phyloP scores from a whole-genome alignment of 1,284 basidiomycete species.

The Anthracocystis panici-leucophaei region DNA sequence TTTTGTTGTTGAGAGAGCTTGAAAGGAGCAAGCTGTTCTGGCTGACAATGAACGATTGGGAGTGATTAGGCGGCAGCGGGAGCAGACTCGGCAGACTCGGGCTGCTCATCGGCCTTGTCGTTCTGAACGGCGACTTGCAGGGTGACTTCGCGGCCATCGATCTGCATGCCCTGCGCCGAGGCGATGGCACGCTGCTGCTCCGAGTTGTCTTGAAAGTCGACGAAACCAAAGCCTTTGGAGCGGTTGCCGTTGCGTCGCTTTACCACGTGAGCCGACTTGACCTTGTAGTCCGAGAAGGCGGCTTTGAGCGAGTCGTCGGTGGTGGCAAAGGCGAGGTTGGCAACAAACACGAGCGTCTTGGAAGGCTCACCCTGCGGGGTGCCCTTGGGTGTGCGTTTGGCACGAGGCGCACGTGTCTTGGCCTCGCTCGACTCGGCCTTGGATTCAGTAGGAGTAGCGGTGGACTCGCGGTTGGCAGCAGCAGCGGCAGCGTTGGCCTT shows the following conservation, averaged over 20 bases:
- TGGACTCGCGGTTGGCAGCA: conserved; percentile 30
- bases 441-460: conserved; percentile 17
- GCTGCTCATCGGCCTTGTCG: conserved; percentile 26
- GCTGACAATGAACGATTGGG: background rate
- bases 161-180: conserved; percentile 47
- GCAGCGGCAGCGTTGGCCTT: conserved; percentile 48
- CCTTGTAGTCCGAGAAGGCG: conserved; percentile 55
- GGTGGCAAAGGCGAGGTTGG: conserved; percentile 62
- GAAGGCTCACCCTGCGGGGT: conserved; percentile 58
- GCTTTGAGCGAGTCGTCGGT: conserved; percentile 60
- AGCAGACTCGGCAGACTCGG: conserved; percentile 19
- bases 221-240: conserved; percentile 65
- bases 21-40: conserved; percentile 9
- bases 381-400: conserved; percentile 51
- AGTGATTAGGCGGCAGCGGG: conserved; percentile 11
- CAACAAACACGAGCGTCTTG: conserved; percentile 64
- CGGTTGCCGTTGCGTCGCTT: conserved; percentile 51
- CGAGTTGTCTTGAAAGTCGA: conserved; percentile 54
- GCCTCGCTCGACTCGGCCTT: conserved; percentile 28
- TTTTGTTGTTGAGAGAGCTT: background rate
- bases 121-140: conserved; percentile 58
- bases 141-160: conserved; percentile 54
- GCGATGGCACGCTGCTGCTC: conserved; percentile 62
- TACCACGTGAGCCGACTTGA: conserved; percentile 60
- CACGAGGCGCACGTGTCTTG: conserved; percentile 35